Base-by-base conservation (phyloP, 768 basidiomycete genomes). In the Boletus patriciae region DNA sequence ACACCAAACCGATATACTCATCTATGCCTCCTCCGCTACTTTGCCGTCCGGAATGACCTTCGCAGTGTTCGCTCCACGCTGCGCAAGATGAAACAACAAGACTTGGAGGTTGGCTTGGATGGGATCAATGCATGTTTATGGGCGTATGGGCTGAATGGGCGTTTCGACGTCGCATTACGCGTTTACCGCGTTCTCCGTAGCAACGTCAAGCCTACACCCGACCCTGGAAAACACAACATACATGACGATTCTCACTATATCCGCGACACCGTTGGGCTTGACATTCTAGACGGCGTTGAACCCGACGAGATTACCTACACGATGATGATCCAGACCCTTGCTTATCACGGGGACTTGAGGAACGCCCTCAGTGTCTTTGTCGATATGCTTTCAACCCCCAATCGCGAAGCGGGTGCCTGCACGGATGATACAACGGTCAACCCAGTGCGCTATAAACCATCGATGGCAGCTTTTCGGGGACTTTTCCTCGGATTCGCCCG, bases 401-500 rank as follows among this genome's bases (percentile, higher is more conserved):
- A 79, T 55, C 50, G 69, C 36, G 76, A 79, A 60, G 68, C 66
- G 19, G 70, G 74, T 16, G 70, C 73, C 25, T 68, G 66, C 6
- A 58, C 62, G 29, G 62, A 51, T 4, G 69, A 68, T 19, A 66
- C 74, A 3, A 58, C 66, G 19, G 70, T 70, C 6, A 51, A 64
- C 19, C 70, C 72, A 2, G 56, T 54, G 12, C 64, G 65, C 9
- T 80, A 77, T 53, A 69, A 66, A 25, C 82, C 82, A 3, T 81
- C 77, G 2, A 66, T 82, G 46, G 70, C 80, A 21, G 75, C 83
- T 33, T 94, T 87, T 68, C 83, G 89, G 21, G 82, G 82, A 18
- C 68, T 94, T 40, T 92, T 94, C 65, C 78, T 88, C 18, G 91
- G 89, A 1, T 94, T 92, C 67, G 74, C 77, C 8, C 81, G 80